Base-by-base conservation (phyloP, 345 rosid species). In the Populus tremula region DNA sequence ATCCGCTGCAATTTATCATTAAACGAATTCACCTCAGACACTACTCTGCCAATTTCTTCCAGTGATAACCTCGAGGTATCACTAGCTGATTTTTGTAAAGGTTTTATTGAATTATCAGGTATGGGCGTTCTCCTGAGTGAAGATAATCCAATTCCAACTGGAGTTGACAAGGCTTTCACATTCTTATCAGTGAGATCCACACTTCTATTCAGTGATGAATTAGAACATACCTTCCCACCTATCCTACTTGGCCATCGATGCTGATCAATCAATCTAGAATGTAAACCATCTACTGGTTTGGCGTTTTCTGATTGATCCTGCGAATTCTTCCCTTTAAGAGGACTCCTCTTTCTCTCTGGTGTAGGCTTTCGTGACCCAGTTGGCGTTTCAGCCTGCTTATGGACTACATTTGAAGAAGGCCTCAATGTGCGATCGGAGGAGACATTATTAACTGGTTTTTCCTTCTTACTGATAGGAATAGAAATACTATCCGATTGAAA, bases 191-290 rank as follows among this genome's bases (percentile, higher is more conserved):
- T 80, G 76, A 88, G 87, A 90, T 91, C 96, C 79, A 82, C 83
- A 85, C 88, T 89, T 85, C 80, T 85, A 76, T 80, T 84, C 63
- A 82, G 78, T 31, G 63, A 9, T 59, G 91, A 81, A 88, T 76
- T 89, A 45, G 90, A 80, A 77, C 86, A 80, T 65, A 88, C 69
- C 84, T 82, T 91, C 67, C 90, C 93, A 73, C 93, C 89, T 49
- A 86, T 81, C 89, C 95, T 88, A 84, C 95, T 88, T 68, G 99
- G 95, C 98, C 98, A 93, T 33, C 94, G 87, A 84, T 89, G 99
- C 77, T 96, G 99, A 80, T 92, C 98, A 69, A 92, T 91, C 82
- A 92, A 81, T 81, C 92, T 87, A 77, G 90, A 69, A 79, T 87
- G 94, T 38, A 85, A 78, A 80, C 89, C 81, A 86, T 93, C 94